Evolutionary conservation across 2,329 filamentous ascomycete genomes (phyloP), one percentile per base, ranked within the genome.

Genomic region (Aspergillus calidoustus): DNA sequence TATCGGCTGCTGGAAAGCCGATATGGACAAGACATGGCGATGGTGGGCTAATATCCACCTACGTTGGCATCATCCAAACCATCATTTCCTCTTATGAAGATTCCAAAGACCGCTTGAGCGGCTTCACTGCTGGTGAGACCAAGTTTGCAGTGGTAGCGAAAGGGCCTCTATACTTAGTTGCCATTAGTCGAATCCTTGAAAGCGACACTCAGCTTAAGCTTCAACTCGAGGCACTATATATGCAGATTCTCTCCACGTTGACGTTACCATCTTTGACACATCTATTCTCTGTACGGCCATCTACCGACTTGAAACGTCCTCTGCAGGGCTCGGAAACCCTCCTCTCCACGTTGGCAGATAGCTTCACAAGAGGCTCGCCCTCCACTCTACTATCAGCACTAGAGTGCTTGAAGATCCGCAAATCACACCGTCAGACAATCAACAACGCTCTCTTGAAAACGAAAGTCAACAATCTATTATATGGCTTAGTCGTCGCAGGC

Each of bases 11-110:
- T 9, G 95, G 95, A 22, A 99, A 99, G 76, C 96, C 95, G 11
- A 96, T 99, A 53, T 99, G 94, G 83, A 98, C 93, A 72, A 87
- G 96, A 53, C 94, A 99, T 74, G 95, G 96, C 46, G 92, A 97
- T 69, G 85, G 96, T 67, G 88, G 90, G 58, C 82, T 98, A 48
- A 92, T 98, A 73, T 97, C 96, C 70, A 91, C 91, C 54, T 97
- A 95, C 70, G 94, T 98, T 75, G 95, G 95, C 46, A 90, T 99
- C 19, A 89, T 97, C 2, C 95, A 98, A 75, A 99, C 95, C 48
- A 94, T 99, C 69, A 97, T 99, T 64, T 98, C 95, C 1, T 97
- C 97, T 74, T 98, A 96, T 73, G 90, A 97, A 74, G 89, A 89
- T 50, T 86, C 89, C 8, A 86, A 90, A 59, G 91, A 97, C 73